Percentiles rank a stretch among this genome's conserved stretches.
Conservation (phyloP, 2,329 filamentous ascomycete genomes). For the Daldinia sp. region DNA sequence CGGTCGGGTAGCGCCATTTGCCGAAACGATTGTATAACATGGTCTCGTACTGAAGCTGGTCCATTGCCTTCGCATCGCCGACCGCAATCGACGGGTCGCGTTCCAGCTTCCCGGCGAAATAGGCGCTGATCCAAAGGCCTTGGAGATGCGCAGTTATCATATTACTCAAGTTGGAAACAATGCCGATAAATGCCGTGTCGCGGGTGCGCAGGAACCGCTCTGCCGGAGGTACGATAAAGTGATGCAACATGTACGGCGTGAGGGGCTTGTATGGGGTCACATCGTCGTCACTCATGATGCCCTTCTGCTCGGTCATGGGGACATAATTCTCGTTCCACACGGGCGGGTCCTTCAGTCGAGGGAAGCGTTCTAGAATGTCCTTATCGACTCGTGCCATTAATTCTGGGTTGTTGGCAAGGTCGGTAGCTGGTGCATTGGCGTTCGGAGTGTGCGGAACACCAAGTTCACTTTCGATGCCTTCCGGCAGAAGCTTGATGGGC, state of each 20-base stretch:
- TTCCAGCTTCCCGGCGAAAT: conserved; percentile 57
- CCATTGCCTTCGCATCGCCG: conserved; percentile 50
- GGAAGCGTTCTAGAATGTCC: conserved; percentile 60
- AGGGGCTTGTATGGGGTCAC: conserved; percentile 37
- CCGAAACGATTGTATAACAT: conserved; percentile 74
- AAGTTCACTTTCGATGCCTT: conserved; percentile 52
- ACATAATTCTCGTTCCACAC: conserved; percentile 56
- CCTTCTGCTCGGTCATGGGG: conserved; percentile 51
- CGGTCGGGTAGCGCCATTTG: conserved; percentile 72
- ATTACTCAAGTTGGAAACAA: conserved; percentile 56
- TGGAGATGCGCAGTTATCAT: conserved; percentile 56
- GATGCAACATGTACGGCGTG: conserved; percentile 53
- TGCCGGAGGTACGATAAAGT: conserved; percentile 55
- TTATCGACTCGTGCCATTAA: conserved; percentile 54
- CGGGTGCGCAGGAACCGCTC: conserved; percentile 47
- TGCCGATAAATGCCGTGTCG: conserved; percentile 58
- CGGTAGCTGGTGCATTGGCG: conserved; percentile 40
- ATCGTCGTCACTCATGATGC: conserved; percentile 37
- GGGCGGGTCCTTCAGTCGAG: conserved; percentile 56
- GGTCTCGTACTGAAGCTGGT: conserved; percentile 59
- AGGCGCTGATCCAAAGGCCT: conserved; percentile 65
- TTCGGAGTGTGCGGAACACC: conserved; percentile 53
- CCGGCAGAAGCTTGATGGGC: conserved; percentile 55
- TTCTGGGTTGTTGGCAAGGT: conserved; percentile 50
- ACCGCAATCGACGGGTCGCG: conserved; percentile 36